A percentile compares a stretch with the other conserved stretches of the same genome.
These are phyloP conservation scores for Tuber melanosporum DNA, from an alignment of 495 filamentous ascomycete genomes.

Conservation along the genomic window DNA sequence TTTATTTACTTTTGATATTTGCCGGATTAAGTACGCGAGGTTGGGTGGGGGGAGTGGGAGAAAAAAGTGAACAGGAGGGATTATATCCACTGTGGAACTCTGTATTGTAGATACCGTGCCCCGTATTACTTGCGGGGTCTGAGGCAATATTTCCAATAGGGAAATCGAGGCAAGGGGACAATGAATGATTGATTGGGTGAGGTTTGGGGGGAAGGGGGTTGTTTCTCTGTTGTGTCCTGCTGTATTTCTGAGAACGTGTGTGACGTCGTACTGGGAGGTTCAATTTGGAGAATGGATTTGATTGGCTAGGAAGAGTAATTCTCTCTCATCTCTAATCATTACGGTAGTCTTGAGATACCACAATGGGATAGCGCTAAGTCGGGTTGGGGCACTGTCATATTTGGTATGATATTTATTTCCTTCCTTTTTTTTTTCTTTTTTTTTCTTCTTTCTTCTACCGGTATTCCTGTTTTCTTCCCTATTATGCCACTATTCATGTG, in stretches of 20 bases:
- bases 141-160: conserved; percentile 2
- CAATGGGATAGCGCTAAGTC: not conserved
- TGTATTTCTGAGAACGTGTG: conserved; percentile 1
- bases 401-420: not conserved
- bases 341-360: not conserved
- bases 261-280: not conserved
- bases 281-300: not conserved
- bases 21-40: conserved; percentile 1
- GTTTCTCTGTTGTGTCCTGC: not conserved
- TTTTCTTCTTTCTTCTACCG: not conserved
- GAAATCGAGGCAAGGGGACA: conserved; percentile 1
- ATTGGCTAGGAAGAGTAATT: not conserved
- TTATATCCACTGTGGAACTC: not conserved
- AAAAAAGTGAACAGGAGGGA: not conserved
- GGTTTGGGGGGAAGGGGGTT: not conserved
- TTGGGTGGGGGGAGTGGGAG: not conserved
- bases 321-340: not conserved
- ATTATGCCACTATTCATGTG: not conserved
- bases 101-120: conserved; percentile 1
- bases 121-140: not conserved
- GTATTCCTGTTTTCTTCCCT: not conserved
- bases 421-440: not conserved
- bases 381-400: not conserved
- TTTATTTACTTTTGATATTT: conserved; percentile 7
- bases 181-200: not conserved